Evolutionary conservation across 2,329 filamentous ascomycete species (phyloP).

Genomic region (Diaporthe australafricana): DNA sequence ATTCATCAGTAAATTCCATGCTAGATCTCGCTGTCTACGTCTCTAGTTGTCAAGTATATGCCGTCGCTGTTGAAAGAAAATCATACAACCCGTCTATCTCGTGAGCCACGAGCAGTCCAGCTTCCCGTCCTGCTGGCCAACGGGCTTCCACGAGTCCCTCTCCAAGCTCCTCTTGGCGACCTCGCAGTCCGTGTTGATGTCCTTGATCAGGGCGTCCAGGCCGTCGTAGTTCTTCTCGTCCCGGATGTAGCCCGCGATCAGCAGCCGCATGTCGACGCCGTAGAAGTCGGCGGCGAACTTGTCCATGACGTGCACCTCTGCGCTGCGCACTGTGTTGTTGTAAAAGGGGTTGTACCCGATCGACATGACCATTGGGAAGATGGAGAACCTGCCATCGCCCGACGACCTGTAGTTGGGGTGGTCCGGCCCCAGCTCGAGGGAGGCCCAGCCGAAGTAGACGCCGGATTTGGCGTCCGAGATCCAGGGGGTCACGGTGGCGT

Average conservation of each 20-base stretch:
- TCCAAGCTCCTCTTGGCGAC: slow-evolving; percentile 81
- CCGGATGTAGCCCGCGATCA: slow-evolving; percentile 88
- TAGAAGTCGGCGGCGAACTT: slow-evolving; percentile 87
- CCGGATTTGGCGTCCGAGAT: slow-evolving; percentile 76
- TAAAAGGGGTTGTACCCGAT: slow-evolving; percentile 99
- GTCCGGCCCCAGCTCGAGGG: slow-evolving; percentile 68
- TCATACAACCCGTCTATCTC: slow-evolving; percentile 20
- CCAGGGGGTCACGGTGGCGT: slow-evolving; percentile 69
- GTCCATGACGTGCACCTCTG: slow-evolving; percentile 91
- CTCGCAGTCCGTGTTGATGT: slow-evolving; percentile 90
- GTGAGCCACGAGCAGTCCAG: slow-evolving; percentile 37
- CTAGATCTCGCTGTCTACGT: slow-evolving; percentile 14
- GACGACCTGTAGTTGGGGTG: slow-evolving; percentile 56
- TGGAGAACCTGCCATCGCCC: slow-evolving; percentile 42
- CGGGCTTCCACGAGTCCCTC: slow-evolving; percentile 68
- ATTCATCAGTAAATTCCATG: neutral
- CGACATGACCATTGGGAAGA: slow-evolving; percentile 91
- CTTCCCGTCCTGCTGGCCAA: slow-evolving; percentile 48
- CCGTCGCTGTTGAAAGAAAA: neutral
- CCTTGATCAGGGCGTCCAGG: slow-evolving; percentile 84
- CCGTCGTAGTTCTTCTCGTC: slow-evolving; percentile 90
- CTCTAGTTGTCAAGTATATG: neutral
- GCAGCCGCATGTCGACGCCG: slow-evolving; percentile 79
- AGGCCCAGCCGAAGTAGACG: slow-evolving; percentile 94
- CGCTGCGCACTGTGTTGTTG: slow-evolving; percentile 86